Conservation (phyloP, 2,329 filamentous ascomycete genomes). For the Orbilia blumenaviensis region DNA sequence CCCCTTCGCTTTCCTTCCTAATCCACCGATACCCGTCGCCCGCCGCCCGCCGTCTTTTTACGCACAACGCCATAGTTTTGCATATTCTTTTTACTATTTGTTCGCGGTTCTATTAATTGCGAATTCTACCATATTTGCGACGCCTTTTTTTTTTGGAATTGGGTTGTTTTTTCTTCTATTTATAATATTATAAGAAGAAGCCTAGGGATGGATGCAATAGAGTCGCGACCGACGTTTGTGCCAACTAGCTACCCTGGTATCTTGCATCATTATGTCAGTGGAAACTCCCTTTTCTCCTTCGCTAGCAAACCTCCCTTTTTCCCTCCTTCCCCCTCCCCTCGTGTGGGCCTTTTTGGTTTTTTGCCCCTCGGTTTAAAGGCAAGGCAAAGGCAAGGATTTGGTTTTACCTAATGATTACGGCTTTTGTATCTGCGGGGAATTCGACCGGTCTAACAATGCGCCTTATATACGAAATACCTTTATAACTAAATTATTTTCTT, state of each 20-base stretch:
- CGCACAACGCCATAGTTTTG: neutral
- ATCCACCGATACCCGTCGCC: constrained; percentile 3
- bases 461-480: too few species aligned
- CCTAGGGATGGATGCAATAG: constrained; percentile 30
- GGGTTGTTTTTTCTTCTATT: neutral
- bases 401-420: too few species aligned
- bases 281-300: neutral
- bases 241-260: constrained; percentile 53
- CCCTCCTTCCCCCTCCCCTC: too few species aligned
- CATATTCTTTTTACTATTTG: neutral
- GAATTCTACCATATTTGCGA: neutral
- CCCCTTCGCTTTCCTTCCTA: neutral
- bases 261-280: constrained; percentile 55
- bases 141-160: neutral
- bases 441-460: too few species aligned
- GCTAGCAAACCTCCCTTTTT: neutral
- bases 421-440: too few species aligned
- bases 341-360: too few species aligned
- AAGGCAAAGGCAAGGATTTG: too few species aligned
- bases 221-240: constrained; percentile 26
- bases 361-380: too few species aligned
- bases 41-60: neutral
- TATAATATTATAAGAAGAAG: neutral
- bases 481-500: too few species aligned
- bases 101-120: neutral